phyloP scores from a whole-genome alignment of 257 asterid genomes.

The Plectranthus barbatus region DNA sequence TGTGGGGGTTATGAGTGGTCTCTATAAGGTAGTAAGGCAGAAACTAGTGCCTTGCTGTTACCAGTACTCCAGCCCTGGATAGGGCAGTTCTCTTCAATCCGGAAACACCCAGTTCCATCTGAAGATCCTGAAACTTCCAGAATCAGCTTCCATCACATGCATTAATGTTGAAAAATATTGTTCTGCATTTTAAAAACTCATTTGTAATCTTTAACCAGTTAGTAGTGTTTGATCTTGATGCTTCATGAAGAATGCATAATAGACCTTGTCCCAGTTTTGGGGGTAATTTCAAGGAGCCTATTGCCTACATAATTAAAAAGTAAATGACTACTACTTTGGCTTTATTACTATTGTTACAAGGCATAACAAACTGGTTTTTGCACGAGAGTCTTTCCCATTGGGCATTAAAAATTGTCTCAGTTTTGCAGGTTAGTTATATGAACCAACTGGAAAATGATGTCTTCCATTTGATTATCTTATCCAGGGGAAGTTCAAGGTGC shows the following conservation, averaged over 20 bases:
- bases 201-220: not conserved
- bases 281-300: too few relatives aligned
- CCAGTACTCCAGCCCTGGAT: constrained; percentile 91
- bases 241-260: too few relatives aligned
- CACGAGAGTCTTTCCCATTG: not conserved
- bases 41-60: constrained; percentile 59
- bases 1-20: constrained; percentile 84
- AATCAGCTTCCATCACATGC: not conserved
- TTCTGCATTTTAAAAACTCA: not conserved
- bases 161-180: not conserved
- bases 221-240: too few relatives aligned
- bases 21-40: constrained; percentile 79
- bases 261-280: too few relatives aligned
- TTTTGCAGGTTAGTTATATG: not conserved
- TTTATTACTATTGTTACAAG: not conserved
- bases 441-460: constrained; percentile 4
- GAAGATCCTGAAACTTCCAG: constrained; percentile 70
- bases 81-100: constrained; percentile 62
- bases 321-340: too few relatives aligned
- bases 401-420: not conserved
- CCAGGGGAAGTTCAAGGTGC: constrained; percentile 94
- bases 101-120: constrained; percentile 66
- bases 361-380: not conserved
- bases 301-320: too few relatives aligned
- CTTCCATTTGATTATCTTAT: constrained; percentile 13